Percentiles rank a stretch among this genome's conserved stretches.
These are phyloP conservation scores for Fraxinus americana DNA, from an alignment of 257 asterid genomes.

Conservation along the genomic window DNA sequence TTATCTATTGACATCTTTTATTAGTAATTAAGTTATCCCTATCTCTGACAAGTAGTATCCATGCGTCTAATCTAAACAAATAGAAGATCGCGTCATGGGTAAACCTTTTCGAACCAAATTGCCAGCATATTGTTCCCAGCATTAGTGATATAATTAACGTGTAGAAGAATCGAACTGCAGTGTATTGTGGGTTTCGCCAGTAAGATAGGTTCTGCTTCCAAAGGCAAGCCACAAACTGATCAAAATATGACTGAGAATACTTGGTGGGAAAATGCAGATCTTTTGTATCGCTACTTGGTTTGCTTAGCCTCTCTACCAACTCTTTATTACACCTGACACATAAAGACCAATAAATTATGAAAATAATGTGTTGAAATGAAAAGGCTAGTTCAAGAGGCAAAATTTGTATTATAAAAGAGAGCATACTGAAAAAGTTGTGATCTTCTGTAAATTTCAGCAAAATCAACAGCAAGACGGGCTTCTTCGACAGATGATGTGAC, in stretches of 20 bases:
- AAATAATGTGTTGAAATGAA: constrained; percentile 9
- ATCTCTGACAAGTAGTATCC: not conserved
- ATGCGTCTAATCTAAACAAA: not conserved
- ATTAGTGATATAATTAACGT: constrained; percentile 83
- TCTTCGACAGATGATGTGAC: constrained; percentile 82
- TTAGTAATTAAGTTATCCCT: not conserved
- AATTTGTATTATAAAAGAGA: not conserved
- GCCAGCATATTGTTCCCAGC: constrained; percentile 94
- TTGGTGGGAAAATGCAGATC: constrained; percentile 76
- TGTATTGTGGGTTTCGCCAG: constrained; percentile 98
- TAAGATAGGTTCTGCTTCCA: constrained; percentile 94
- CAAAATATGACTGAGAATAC: constrained; percentile 57
- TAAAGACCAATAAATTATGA: constrained; percentile 17
- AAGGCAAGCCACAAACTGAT: constrained; percentile 82
- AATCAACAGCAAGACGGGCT: constrained; percentile 78
- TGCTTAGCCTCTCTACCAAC: constrained; percentile 81
- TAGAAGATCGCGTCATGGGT: constrained; percentile 4
- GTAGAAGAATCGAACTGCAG: constrained; percentile 93
- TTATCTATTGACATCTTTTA: not conserved
- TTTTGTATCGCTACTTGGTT: constrained; percentile 67
- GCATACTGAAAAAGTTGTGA: constrained; percentile 74
- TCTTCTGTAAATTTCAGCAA: constrained; percentile 78
- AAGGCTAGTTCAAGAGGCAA: constrained; percentile 14
- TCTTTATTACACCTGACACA: constrained; percentile 61
- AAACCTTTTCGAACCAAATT: constrained; percentile 87